phyloP scores from a whole-genome alignment of 2,329 filamentous ascomycete species.

The Ophiostoma himal-ulmi region DNA sequence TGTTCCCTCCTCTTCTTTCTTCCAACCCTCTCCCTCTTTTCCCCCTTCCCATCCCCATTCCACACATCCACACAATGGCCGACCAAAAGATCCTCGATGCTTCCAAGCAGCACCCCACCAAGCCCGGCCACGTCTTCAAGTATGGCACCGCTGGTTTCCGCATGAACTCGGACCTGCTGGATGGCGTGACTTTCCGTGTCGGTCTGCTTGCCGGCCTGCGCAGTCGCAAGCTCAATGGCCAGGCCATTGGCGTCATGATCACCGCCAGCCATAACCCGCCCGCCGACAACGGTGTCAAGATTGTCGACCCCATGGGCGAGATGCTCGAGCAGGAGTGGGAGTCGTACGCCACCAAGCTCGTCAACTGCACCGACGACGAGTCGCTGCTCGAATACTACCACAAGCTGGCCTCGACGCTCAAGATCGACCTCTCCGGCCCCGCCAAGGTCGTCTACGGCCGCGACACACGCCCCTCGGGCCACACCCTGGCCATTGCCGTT shows the following conservation, averaged over 20 bases:
- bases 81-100: constrained; percentile 49
- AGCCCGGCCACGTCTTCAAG: constrained; percentile 48
- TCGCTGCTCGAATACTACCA: constrained; percentile 71
- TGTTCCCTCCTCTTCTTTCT: neutral
- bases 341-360: constrained; percentile 75
- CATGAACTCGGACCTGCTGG: constrained; percentile 71
- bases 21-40: neutral
- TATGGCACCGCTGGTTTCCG: constrained; percentile 65
- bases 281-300: constrained; percentile 85
- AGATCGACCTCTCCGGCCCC: constrained; percentile 63
- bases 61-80: constrained; percentile 16
- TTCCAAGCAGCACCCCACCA: constrained; percentile 57
- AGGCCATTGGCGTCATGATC: constrained; percentile 94
- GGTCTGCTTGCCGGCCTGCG: constrained; percentile 83
- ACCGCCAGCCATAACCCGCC: constrained; percentile 91
- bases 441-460: constrained; percentile 83
- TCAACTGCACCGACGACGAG: constrained; percentile 74
- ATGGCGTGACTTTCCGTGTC: constrained; percentile 88
- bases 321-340: constrained; percentile 98
- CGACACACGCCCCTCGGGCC: constrained; percentile 89
- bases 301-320: constrained; percentile 95
- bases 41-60: neutral
- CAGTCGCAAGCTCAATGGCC: constrained; percentile 81
- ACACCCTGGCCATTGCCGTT: constrained; percentile 72
- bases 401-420: constrained; percentile 66